Evolutionary conservation across 345 rosid species (phyloP), one percentile per base, ranked within the genome.

Genomic region (Moricandia arvensis): DNA sequence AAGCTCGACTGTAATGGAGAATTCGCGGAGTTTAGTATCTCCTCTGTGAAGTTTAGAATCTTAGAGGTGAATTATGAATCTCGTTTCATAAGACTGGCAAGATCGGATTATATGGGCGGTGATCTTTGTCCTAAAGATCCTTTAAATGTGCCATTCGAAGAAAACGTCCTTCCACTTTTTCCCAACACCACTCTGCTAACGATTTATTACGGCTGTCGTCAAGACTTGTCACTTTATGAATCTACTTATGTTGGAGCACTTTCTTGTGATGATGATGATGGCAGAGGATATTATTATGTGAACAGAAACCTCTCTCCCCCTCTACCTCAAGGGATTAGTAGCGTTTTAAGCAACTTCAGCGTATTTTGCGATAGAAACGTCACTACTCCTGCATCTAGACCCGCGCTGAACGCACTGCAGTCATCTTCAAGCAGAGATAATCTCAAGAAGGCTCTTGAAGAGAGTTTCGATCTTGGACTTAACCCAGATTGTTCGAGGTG

Each of bases 131-230:
- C 82, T 0, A 0, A 13, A 0, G 0, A 3, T 8, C 64, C 43
- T 4, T 0, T 0, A 11, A 76, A 74, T 71, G 71, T 18, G 17
- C 11, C 63, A 6, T 47, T 81, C 12, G 6, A 13, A 6, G 3
- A n/a, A 27, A 29, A 0, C 4, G 0, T 65, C 31, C 70, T 78
- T 54, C 11, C 0, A 0, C 47, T 66, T 3, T 7, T 17, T 5
- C 7, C 53, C 0, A 61, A 37, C 29, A 38, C 55, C 5, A 53
- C 2, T 21, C 7, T 79, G 17, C 17, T 86, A 16, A 76, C 66
- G 0, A 8, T 87, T 1, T 85, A 73, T 45, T 85, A 84, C 11
- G 45, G 1, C 29, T 87, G 91, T 62, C 2, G 2, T 4, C 0
- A 0, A 29, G 3, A 7, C 30, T 5, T 10, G 16, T 2, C 41